Base-by-base conservation (phyloP, 768 basidiomycete species). In the Tubosaeta brunneosetosa region DNA sequence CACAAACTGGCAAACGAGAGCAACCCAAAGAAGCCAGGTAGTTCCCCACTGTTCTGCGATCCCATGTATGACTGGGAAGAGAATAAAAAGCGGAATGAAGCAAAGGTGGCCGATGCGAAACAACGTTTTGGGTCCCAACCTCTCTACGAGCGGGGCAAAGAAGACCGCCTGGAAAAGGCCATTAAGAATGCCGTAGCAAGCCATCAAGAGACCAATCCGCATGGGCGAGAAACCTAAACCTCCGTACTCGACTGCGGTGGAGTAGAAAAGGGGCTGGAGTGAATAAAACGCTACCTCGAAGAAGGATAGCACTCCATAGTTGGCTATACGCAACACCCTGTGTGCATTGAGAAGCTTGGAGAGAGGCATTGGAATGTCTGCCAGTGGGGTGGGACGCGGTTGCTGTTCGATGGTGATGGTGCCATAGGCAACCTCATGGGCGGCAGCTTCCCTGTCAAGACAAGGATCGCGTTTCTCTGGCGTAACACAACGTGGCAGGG, bases 231-330 rank as follows among this genome's bases (percentile, higher is more conserved):
- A 63, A 25, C 70, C 73, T 29, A 75, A 63, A 25, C 73, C 74
- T 36, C 74, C 74, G 4, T 60, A 55, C 33, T 60, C 57, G 12
- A 73, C 63, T 5, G 71, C 61, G 0, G 71, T 70, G n/a, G 71
- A 69, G 55, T 71, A 70, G 56, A 72, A 73, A 51, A 76, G 66
- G 8, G 76, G 72, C 11, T 68, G 66, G 33, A 76, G 66, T 10
- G 71, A 71, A 37, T 55, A 55, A 42, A 65, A 49, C 4, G 65
- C 57, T 37, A 75, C 68, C n/a, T 76, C 73, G 1, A 69, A 41
- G 38, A 68, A 49, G 10, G 75, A 67, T 16, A 77, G 55, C 27
- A 67, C 56, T 19, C 51, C 67, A 54, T 76, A 76, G 55, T 75
- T 76, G 52, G 62, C 52, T 27, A 77, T 62, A 17, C 69, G 67